Evolutionary conservation across 352 stramenopile species (phyloP).

Genomic region (Globisporangium carolinianum): DNA sequence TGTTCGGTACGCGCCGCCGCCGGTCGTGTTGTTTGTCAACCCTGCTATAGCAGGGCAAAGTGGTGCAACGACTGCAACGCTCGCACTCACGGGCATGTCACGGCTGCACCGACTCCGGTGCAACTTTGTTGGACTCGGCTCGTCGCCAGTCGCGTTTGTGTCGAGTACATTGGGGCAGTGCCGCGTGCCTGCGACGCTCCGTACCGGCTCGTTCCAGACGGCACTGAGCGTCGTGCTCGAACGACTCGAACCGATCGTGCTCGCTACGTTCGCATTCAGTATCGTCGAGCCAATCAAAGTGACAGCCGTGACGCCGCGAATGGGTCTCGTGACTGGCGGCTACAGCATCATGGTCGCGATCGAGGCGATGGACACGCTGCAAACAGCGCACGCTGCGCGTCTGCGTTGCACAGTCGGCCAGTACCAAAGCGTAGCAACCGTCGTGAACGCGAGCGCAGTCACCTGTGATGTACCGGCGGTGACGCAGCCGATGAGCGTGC

Average conservation of each 20-base stretch:
- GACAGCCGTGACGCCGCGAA: conserved; percentile 2
- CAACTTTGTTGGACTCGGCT: conserved; percentile 8
- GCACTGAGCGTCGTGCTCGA: conserved; percentile 4
- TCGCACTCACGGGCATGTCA: conserved; percentile 13
- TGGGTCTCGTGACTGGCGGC: conserved; percentile 9
- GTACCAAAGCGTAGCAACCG: conserved; percentile 1
- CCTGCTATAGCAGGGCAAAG: conserved; percentile 11
- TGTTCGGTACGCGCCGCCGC: neutral
- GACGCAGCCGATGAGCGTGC: conserved; percentile 17
- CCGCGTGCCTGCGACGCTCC: conserved; percentile 5
- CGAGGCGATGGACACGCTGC: conserved; percentile 1
- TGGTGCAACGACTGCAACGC: conserved; percentile 16
- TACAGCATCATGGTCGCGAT: conserved; percentile 4
- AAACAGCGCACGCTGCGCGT: neutral
- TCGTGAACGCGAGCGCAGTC: conserved; percentile 14
- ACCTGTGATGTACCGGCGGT: conserved; percentile 18
- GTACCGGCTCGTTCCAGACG: conserved; percentile 3
- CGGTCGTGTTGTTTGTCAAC: conserved; percentile 11
- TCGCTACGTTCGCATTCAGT: conserved; percentile 6
- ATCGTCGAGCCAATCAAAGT: conserved; percentile 4
- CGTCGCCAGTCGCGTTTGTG: conserved; percentile 3
- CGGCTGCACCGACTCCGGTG: conserved; percentile 8
- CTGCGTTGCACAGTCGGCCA: conserved; percentile 28
- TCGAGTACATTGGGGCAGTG: conserved; percentile 9
- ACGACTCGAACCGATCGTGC: neutral